Percentiles rank a stretch among this genome's conserved stretches.
Conservation (phyloP, 208 protist genomes). For the Crithidia sp. region DNA sequence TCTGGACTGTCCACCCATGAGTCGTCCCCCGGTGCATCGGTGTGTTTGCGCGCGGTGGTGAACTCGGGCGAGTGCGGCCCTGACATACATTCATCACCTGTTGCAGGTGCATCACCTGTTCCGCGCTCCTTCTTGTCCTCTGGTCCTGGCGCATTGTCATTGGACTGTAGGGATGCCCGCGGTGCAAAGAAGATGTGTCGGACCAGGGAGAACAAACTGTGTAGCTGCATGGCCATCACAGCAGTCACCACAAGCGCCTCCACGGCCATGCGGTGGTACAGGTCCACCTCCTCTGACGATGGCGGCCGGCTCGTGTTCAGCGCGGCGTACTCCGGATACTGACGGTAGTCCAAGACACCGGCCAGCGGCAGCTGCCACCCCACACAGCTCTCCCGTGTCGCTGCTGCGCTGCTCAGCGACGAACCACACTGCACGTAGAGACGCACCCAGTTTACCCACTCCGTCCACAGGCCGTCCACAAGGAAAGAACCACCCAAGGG, state of each 20-base stretch:
- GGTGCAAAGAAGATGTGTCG: conserved; percentile 9
- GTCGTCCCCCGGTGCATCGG: conserved; percentile 50
- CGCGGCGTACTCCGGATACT: conserved; percentile 29
- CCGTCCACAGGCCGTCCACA: conserved; percentile 34
- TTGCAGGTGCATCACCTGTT: no score
- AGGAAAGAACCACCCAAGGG: conserved; percentile 36
- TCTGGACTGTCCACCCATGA: conserved; percentile 71
- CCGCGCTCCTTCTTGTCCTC: no score
- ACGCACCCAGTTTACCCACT: conserved; percentile 55
- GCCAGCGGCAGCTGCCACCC: conserved; percentile 29
- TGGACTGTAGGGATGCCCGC: no score
- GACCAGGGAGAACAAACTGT: not conserved
- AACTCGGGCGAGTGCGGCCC: not conserved
- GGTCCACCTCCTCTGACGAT: conserved; percentile 9
- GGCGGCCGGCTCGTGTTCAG: conserved; percentile 9
- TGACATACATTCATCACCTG: no score
- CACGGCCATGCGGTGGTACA: conserved; percentile 13
- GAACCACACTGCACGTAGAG: conserved; percentile 37
- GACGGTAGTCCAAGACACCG: conserved; percentile 13
- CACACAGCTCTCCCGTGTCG: not conserved
- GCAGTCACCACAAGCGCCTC: conserved; percentile 22
- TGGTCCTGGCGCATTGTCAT: not conserved
- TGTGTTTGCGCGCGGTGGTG: not conserved
- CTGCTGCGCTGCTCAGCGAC: not conserved
- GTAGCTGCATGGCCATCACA: conserved; percentile 11